phyloP scores from a whole-genome alignment of 2,329 filamentous ascomycete genomes.

The Fusarium multiceps region DNA sequence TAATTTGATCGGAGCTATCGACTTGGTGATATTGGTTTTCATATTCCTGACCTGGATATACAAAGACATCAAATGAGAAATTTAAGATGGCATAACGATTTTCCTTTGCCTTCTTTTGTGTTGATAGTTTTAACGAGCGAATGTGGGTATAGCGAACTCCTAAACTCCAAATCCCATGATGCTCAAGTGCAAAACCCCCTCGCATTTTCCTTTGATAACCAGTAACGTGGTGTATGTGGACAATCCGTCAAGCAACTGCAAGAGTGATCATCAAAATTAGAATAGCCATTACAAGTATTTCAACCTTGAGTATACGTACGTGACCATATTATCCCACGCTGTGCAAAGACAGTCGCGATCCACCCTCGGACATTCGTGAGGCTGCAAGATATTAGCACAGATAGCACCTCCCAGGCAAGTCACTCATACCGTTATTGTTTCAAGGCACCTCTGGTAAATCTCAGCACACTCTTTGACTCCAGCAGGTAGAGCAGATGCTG shows the following conservation, averaged over 20 bases:
- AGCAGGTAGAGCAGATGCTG: neutral
- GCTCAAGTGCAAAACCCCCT: neutral
- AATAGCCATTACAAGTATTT: rapidly evolving
- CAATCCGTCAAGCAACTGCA: slow-evolving; percentile 3
- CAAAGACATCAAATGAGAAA: too few relatives aligned
- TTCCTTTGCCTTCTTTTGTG: rapidly evolving
- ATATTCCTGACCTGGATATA: too few relatives aligned
- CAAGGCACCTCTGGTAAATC: slow-evolving; percentile 13
- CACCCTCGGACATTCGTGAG: neutral
- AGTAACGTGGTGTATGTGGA: neutral
- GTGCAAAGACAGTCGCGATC: slow-evolving; percentile 12
- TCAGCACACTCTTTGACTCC: neutral
- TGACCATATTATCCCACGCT: slow-evolving; percentile 11
- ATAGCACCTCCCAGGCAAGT: rapidly evolving
- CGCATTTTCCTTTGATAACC: slow-evolving; percentile 16
- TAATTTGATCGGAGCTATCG: neutral
- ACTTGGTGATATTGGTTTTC: neutral
- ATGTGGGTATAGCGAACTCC: neutral
- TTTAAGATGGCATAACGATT: neutral
- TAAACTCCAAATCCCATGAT: neutral
- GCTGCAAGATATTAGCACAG: neutral
- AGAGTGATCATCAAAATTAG: rapidly evolving
- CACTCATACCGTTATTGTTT: slow-evolving; percentile 7
- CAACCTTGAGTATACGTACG: neutral
- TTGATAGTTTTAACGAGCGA: too few relatives aligned